Base-by-base conservation (phyloP, 2,329 filamentous ascomycete species). In the Aspergillus vadensis region DNA sequence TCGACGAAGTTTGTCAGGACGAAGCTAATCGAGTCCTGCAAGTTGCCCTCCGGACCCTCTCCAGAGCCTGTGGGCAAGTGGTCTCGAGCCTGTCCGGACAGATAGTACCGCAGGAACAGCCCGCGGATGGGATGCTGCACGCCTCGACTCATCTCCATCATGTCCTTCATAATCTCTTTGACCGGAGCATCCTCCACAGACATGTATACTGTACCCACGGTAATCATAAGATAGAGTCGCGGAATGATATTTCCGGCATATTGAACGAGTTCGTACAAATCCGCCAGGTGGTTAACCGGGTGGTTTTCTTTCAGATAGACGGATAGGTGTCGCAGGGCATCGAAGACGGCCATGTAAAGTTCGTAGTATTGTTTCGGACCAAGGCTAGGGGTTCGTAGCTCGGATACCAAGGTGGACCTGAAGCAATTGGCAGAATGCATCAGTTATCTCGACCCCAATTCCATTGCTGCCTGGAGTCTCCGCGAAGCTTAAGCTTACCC, bases 291-390 rank as follows among this genome's bases (percentile, higher is more conserved):
- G 77, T 99, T 98, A 68, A 96, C 91, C 4, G 95, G 95, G 78
- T 99, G 95, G 73, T 93, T 97, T 76, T 99, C 95, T 79, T 92
- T 93, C 48, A 99, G 88, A 79, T 97, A 96, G 65, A 96, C 91
- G 57, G 95, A 96, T 56, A 99, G 88, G 79, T 98, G 94, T 76
- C 95, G 92, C 75, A 99, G 82, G 65, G 96, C 94, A 82, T 99
- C 95, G 79, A 99, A 99, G 64, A 99, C 92, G 67, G 95, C 87
- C 95, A 99, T 99, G 81, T 99, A 99, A 60, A 99, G 86, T 82
- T 99, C 96, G 79, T 99, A 99, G 82, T 99, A 99, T 79, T 99
- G 95, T 79, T 99, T 99, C 36, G 95, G 95, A n/a, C 95, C 92
- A 55, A 99, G 86, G 71, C 91, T 97, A 77, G 93, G 96, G 4